Evolutionary conservation across 495 filamentous ascomycete genomes (phyloP).

Genomic region (Tuber calosporum): DNA sequence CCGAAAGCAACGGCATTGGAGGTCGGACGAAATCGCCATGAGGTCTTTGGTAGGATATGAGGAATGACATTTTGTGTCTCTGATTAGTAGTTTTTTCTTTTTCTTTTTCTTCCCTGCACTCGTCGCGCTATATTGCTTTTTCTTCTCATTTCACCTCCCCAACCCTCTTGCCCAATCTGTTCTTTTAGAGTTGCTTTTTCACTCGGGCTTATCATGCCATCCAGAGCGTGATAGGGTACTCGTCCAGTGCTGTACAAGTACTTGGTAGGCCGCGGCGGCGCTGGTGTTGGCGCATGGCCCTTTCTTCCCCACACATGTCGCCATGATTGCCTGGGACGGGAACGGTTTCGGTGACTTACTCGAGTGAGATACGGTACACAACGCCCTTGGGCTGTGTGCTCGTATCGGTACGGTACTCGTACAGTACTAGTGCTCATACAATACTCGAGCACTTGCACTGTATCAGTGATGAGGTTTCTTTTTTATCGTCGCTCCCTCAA

Average conservation of each 20-base stretch:
- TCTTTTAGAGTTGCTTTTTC: conserved; percentile 6
- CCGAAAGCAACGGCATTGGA: neutral
- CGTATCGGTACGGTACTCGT: neutral
- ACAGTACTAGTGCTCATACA: too few species aligned
- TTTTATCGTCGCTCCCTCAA: neutral
- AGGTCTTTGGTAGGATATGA: neutral
- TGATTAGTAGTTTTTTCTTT: neutral
- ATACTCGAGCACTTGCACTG: too few species aligned
- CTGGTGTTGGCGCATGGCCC: conserved; percentile 6
- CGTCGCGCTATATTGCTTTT: neutral
- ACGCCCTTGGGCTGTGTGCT: neutral
- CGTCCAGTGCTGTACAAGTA: too few species aligned
- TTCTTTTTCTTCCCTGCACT: neutral
- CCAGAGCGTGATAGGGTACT: neutral
- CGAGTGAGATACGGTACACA: neutral
- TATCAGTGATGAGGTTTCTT: neutral
- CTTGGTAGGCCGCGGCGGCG: neutral
- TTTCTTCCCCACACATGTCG: conserved; percentile 38
- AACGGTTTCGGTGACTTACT: conserved; percentile 25
- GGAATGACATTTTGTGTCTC: neutral
- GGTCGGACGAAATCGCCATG: neutral
- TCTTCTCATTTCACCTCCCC: neutral
- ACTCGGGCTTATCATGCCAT: conserved; percentile 34
- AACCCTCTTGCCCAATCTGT: neutral
- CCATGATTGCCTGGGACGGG: conserved; percentile 33